Conservation (phyloP, 345 rosid species). For the Eucalyptus dawsonii region DNA sequence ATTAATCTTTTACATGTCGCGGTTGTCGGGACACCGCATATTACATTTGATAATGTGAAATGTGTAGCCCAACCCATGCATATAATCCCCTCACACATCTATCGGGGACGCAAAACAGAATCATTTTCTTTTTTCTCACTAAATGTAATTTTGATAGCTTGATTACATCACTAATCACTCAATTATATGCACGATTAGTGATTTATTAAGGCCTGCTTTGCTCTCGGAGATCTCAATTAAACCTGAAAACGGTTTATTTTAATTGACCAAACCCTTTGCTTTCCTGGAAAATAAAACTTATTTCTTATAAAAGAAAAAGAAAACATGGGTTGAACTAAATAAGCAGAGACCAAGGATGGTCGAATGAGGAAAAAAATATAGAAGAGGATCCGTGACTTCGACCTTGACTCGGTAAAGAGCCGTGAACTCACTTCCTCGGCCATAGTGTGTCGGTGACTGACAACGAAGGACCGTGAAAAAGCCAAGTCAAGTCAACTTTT, state of each 20-base stretch:
- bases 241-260: neutral
- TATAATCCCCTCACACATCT: neutral
- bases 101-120: neutral
- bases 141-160: neutral
- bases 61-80: neutral
- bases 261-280: neutral
- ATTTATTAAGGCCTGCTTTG: neutral
- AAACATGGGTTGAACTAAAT: neutral
- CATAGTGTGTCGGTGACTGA: neutral
- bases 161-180: neutral
- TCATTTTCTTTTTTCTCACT: neutral
- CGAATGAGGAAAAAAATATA: neutral
- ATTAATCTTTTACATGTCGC: neutral
- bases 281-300: neutral
- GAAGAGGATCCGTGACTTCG: neutral
- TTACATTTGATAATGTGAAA: neutral
- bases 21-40: rapidly evolving
- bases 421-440: neutral
- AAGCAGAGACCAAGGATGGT: neutral
- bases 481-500: neutral
- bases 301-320: neutral
- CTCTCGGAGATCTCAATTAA: neutral
- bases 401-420: neutral
- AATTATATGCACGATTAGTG: neutral
- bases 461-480: neutral